Conservation (phyloP, 1,284 basidiomycete genomes). For the Microbotryomycetes sp. region DNA sequence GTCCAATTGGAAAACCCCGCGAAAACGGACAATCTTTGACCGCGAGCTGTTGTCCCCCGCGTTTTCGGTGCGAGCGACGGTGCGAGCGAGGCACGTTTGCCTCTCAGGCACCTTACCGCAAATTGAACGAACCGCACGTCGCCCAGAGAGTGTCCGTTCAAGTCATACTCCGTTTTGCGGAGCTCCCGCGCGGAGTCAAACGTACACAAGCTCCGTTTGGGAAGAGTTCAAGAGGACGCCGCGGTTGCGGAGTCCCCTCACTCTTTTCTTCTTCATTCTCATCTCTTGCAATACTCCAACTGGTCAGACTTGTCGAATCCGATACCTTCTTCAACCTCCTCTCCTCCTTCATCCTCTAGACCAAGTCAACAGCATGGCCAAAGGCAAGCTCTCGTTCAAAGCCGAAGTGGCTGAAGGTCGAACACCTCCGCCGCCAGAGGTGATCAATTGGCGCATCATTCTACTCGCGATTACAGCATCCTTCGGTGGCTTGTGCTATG, state of each 20-base stretch:
- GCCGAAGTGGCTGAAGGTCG: not conserved
- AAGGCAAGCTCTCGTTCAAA: not conserved
- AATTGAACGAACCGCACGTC: no score
- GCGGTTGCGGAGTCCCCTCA: not conserved
- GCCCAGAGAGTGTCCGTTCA: no score
- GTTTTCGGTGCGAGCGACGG: no score
- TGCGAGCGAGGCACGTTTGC: no score
- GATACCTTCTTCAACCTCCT: constrained; percentile 37
- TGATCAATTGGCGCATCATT: not conserved
- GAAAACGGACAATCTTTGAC: no score
- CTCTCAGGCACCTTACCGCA: no score
- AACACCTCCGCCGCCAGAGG: not conserved
- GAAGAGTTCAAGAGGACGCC: no score
- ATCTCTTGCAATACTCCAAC: constrained; percentile 24
- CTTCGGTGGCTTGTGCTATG: not conserved
- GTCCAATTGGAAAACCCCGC: no score
- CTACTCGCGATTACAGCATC: not conserved
- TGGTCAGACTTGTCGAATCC: constrained; percentile 32
- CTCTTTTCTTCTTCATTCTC: constrained; percentile 8
- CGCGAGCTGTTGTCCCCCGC: no score
- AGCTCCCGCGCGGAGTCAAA: not conserved
- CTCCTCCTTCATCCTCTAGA: constrained; percentile 40
- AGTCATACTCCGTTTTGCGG: no score
- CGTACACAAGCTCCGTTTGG: not conserved
- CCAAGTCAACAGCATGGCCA: constrained; percentile 7